These are phyloP conservation scores for Dendrobium chrysotoxum DNA, from an alignment of 106 monocot genomes.

Conservation along the genomic window DNA sequence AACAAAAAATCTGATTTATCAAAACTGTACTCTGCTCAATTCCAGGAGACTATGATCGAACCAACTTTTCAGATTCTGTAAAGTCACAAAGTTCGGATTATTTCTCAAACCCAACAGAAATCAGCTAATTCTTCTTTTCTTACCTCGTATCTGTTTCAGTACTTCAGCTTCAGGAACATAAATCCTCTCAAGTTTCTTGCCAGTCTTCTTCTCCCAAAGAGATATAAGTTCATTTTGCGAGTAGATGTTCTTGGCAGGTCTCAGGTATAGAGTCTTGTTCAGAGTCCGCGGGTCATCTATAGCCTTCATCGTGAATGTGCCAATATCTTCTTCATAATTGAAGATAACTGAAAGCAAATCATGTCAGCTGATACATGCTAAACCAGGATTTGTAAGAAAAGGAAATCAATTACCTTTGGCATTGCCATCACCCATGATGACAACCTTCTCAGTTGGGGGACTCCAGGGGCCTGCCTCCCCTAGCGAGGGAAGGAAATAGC, in stretches of 20 bases:
- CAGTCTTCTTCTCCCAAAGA: constrained; percentile 60
- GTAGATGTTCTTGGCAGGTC: constrained; percentile 37
- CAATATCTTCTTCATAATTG: constrained; percentile 48
- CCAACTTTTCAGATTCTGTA: too few relatives aligned
- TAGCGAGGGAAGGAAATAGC: constrained; percentile 38
- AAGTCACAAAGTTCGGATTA: too few relatives aligned
- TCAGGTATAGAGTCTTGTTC: constrained; percentile 63
- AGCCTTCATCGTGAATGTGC: constrained; percentile 47
- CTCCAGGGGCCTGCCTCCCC: constrained; percentile 12
- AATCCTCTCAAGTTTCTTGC: constrained; percentile 45
- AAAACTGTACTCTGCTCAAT: too few relatives aligned
- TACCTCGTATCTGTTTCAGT: constrained; percentile 43
- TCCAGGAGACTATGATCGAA: too few relatives aligned
- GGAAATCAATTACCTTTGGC: constrained; percentile 28
- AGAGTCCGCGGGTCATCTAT: constrained; percentile 60
- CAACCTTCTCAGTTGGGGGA: constrained; percentile 34
- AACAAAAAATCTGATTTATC: too few relatives aligned
- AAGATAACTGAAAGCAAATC: constrained; percentile 20
- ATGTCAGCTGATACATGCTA: neutral
- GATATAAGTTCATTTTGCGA: constrained; percentile 61
- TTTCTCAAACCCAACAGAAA: too few relatives aligned
- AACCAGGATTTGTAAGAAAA: too few relatives aligned
- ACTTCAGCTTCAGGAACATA: constrained; percentile 59
- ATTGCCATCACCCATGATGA: constrained; percentile 64
- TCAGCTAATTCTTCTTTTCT: too few relatives aligned